These are phyloP conservation scores for Chlorella sorokiniana DNA, from an alignment of 139 green algal genomes.

Conservation along the genomic window DNA sequence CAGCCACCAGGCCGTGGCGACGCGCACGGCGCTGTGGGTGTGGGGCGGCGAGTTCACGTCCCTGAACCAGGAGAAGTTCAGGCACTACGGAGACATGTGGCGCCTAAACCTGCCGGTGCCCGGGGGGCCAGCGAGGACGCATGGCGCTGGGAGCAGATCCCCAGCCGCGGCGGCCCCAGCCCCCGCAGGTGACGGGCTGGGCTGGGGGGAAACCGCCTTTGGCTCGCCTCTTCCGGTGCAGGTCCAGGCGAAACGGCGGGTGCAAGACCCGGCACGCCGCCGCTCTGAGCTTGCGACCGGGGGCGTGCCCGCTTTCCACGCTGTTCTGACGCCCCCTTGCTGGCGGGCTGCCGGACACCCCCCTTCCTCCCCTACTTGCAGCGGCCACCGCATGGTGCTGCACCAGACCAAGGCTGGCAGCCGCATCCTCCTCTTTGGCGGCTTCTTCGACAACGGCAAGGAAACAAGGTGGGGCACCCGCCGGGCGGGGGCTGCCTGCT, in stretches of 20 bases:
- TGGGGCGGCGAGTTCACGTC: constrained; percentile 97
- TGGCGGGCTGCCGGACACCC: too few relatives aligned
- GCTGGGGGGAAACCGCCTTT: too few relatives aligned
- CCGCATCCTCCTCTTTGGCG: constrained; percentile 90
- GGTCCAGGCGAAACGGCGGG: too few relatives aligned
- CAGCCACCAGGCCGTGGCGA: constrained; percentile 83
- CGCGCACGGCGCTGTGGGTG: constrained; percentile 85
- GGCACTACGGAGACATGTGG: constrained; percentile 96
- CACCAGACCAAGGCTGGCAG: too few relatives aligned
- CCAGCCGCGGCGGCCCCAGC: constrained; percentile 71
- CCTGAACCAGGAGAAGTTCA: constrained; percentile 88
- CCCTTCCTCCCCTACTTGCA: constrained; percentile 58
- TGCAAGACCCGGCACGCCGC: too few relatives aligned
- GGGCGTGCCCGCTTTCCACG: too few relatives aligned
- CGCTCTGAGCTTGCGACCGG: too few relatives aligned
- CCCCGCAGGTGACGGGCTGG: background rate
- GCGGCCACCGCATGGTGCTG: constrained; percentile 89
- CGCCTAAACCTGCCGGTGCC: constrained; percentile 88
- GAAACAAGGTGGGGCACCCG: background rate
- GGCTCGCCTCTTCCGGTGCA: too few relatives aligned
- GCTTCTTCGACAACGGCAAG: constrained; percentile 88
- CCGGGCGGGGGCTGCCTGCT: background rate
- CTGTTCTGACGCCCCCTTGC: too few relatives aligned
- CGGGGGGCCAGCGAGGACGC: too few relatives aligned
- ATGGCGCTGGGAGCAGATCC: constrained; percentile 91